Percentiles rank a stretch among this genome's conserved stretches.
Evolutionary conservation across 805 yeast genomes (phyloP).

Genomic region (Cyberlindnera maritima): DNA sequence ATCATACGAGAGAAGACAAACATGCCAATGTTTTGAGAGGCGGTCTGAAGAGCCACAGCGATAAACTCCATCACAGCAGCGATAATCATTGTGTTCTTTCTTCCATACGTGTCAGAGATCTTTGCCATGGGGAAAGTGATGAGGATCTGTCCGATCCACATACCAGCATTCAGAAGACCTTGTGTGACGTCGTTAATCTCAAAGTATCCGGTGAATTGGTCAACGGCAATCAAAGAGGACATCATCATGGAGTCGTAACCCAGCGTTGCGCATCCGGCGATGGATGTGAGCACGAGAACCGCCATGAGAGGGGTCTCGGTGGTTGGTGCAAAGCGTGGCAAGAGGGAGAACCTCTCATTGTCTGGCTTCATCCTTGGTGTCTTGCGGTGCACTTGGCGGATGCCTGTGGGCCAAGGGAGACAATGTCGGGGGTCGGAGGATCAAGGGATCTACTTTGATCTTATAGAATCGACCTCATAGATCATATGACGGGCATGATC

Average conservation of each 20-base stretch:
- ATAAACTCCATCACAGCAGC: constrained; percentile 4
- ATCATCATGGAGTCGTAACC: constrained; percentile 19
- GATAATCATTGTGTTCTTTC: constrained; percentile 12
- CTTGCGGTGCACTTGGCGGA: too few relatives aligned
- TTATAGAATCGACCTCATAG: too few relatives aligned
- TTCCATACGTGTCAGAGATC: constrained; percentile 11
- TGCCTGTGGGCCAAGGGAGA: too few relatives aligned
- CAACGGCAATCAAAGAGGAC: constrained; percentile 14
- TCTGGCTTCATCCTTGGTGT: neutral
- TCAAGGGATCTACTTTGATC: too few relatives aligned
- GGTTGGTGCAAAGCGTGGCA: constrained; percentile 8
- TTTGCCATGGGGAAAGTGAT: constrained; percentile 2
- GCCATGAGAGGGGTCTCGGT: neutral
- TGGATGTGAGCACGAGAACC: constrained; percentile 7
- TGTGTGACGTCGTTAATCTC: constrained; percentile 4
- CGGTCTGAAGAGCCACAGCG: constrained; percentile 12
- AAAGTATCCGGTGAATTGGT: constrained; percentile 15
- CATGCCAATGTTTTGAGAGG: constrained; percentile 14
- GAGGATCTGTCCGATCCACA: constrained; percentile 12
- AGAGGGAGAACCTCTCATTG: neutral
- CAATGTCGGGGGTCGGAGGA: too few relatives aligned
- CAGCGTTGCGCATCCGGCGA: constrained; percentile 14
- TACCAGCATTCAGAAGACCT: constrained; percentile 15
- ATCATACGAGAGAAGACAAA: constrained; percentile 13
- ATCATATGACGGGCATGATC: too few relatives aligned